phyloP scores from a whole-genome alignment of 2,329 filamentous ascomycete species.

The Parascedosporium putredinis region DNA sequence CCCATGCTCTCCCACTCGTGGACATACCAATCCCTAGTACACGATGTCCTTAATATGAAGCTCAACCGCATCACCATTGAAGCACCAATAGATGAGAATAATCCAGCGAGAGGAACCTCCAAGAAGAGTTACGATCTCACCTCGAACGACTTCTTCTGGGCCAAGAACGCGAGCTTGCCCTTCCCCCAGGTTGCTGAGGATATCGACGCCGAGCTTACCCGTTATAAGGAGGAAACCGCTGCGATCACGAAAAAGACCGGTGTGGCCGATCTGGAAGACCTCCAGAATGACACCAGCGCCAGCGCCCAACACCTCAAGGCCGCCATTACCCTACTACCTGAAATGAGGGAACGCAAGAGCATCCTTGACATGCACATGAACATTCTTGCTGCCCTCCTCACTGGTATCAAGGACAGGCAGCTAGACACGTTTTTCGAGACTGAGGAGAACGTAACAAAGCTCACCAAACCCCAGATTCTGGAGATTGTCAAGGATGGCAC shows the following conservation, averaged over 20 bases:
- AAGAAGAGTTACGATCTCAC: conserved; percentile 88
- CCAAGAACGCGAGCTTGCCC: conserved; percentile 77
- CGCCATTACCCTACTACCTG: conserved; percentile 84
- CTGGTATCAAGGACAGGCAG: conserved; percentile 86
- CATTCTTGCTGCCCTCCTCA: conserved; percentile 66
- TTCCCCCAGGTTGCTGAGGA: conserved; percentile 96
- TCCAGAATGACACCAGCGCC: conserved; percentile 78
- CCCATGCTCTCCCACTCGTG: conserved; percentile 96
- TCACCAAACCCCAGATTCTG: conserved; percentile 79
- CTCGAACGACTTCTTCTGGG: conserved; percentile 92
- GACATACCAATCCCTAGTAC: conserved; percentile 74
- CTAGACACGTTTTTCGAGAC: conserved; percentile 93
- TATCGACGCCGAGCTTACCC: conserved; percentile 84
- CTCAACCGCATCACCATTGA: conserved; percentile 93
- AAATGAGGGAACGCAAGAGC: conserved; percentile 86
- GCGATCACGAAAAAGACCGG: conserved; percentile 94
- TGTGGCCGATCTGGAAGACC: conserved; percentile 81
- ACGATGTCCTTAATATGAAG: conserved; percentile 45
- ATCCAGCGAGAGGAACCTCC: conserved; percentile 61
- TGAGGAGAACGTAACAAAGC: conserved; percentile 86
- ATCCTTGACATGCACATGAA: conserved; percentile 98
- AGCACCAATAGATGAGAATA: conserved; percentile 65
- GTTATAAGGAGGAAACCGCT: conserved; percentile 90
- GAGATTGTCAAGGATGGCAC: conserved; percentile 72
- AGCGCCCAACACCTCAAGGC: conserved; percentile 93